A percentile compares a stretch with the other conserved stretches of the same genome.
phyloP scores from a whole-genome alignment of 2,329 filamentous ascomycete species.

The Aspergillus novoparasiticus region DNA sequence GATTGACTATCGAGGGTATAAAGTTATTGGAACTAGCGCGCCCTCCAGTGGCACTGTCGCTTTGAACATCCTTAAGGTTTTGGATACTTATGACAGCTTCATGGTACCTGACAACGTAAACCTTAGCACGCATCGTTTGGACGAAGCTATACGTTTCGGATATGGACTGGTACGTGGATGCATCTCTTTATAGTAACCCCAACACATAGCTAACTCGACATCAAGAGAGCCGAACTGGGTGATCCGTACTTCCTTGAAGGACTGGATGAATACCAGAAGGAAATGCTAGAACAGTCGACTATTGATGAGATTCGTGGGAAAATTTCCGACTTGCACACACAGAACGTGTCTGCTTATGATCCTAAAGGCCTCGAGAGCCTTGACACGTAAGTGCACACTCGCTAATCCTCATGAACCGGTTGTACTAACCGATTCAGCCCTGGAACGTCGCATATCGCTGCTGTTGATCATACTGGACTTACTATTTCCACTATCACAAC shows the following conservation, averaged over 20 bases:
- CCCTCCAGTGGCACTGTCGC: slow-evolving; percentile 79
- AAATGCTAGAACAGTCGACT: slow-evolving; percentile 66
- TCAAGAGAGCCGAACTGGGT: slow-evolving; percentile 71
- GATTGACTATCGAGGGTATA: slow-evolving; percentile 70
- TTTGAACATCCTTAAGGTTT: slow-evolving; percentile 75
- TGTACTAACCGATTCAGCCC: slow-evolving; percentile 33
- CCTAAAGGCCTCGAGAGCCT: slow-evolving; percentile 66
- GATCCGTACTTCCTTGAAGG: slow-evolving; percentile 75
- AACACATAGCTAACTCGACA: slow-evolving; percentile 13
- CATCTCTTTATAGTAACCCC: neutral
- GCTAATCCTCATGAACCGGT: neutral
- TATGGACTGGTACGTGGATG: slow-evolving; percentile 62
- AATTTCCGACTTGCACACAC: slow-evolving; percentile 73
- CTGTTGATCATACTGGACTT: slow-evolving; percentile 72
- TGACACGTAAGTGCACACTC: slow-evolving; percentile 53
- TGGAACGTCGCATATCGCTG: slow-evolving; percentile 58
- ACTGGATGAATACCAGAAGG: slow-evolving; percentile 63
- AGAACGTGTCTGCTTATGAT: slow-evolving; percentile 74
- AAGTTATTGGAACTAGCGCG: slow-evolving; percentile 65
- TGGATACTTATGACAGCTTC: slow-evolving; percentile 73
- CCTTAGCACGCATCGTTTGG: slow-evolving; percentile 76
- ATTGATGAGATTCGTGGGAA: slow-evolving; percentile 62
- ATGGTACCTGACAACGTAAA: slow-evolving; percentile 60
- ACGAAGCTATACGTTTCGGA: slow-evolving; percentile 87
- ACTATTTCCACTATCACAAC: slow-evolving; percentile 83